A percentile compares a stretch with the other conserved stretches of the same genome.
Conservation (phyloP, 805 yeast species). For the Candida ipomoeae region DNA sequence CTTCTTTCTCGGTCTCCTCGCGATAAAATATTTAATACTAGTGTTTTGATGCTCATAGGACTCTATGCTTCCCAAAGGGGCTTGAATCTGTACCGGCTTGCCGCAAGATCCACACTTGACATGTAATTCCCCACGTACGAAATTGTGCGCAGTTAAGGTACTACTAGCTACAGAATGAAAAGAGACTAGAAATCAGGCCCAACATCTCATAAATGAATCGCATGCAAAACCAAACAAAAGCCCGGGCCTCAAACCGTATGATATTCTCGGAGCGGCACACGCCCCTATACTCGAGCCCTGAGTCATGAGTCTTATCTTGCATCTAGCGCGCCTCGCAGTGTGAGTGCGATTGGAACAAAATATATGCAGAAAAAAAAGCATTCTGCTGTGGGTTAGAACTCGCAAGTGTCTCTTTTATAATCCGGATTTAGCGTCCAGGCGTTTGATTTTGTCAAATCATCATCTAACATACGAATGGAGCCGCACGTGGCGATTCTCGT, state of each 20-base stretch:
- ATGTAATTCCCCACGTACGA: not conserved
- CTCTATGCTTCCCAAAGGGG: not conserved
- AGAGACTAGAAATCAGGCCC: not conserved
- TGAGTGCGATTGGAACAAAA: not conserved
- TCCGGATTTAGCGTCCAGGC: slow-evolving; percentile 1
- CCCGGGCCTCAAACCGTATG: not conserved
- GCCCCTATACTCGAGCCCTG: not conserved
- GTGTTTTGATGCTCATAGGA: too few species aligned
- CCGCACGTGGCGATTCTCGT: slow-evolving; percentile 39
- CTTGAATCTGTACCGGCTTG: not conserved
- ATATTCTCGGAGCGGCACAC: not conserved
- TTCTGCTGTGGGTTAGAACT: not conserved
- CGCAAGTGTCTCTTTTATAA: not conserved
- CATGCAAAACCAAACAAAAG: too few species aligned
- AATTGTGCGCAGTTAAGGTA: not conserved
- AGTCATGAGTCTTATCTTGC: slow-evolving; percentile 3
- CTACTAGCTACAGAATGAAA: not conserved
- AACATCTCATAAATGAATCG: not conserved
- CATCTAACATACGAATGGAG: slow-evolving; percentile 7
- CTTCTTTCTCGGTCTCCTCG: not conserved
- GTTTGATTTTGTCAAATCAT: not conserved
- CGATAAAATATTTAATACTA: too few species aligned
- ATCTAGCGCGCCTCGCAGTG: not conserved
- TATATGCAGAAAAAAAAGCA: not conserved
- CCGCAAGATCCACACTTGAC: not conserved